Conservation (phyloP, 176 grass and related monocot species). For the Avena eriantha region DNA sequence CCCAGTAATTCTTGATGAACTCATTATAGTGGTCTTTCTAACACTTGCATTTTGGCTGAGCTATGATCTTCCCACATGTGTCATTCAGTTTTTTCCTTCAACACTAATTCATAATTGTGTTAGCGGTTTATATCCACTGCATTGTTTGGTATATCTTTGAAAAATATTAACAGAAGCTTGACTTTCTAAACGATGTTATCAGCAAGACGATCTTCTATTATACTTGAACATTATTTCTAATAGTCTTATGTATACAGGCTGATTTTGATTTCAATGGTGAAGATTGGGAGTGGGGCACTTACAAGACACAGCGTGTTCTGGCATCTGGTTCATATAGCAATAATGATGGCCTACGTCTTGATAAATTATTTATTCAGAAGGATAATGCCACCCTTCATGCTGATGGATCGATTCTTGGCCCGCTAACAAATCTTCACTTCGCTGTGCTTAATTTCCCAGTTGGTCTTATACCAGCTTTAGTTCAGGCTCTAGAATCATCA, state of each 20-base stretch:
- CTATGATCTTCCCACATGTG: conserved; percentile 2
- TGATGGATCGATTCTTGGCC: conserved; percentile 89
- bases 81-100: conserved; percentile 25
- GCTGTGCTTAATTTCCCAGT: conserved; percentile 98
- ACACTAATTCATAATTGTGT: conserved; percentile 4
- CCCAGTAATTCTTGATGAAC: conserved; percentile 11
- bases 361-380: conserved; percentile 99
- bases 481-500: conserved; percentile 94
- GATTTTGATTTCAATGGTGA: conserved; percentile 99
- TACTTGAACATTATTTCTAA: conserved; percentile 30
- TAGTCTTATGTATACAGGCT: conserved; percentile 57
- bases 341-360: conserved; percentile 88
- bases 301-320: conserved; percentile 83
- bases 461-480: conserved; percentile 88
- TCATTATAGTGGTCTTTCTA: conserved; percentile 39
- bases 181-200: conserved; percentile 15
- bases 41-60: conserved; percentile 35
- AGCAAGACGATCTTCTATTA: conserved; percentile 23
- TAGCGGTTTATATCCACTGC: conserved; percentile 11
- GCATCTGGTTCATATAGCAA: conserved; percentile 92
- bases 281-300: conserved; percentile 99
- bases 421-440: conserved; percentile 98
- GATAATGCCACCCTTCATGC: conserved; percentile 98
- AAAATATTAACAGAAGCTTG: conserved; percentile 26
- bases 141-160: conserved; percentile 25